Base-by-base conservation (phyloP, 345 rosid genomes). In the Linum usitatissimum region DNA sequence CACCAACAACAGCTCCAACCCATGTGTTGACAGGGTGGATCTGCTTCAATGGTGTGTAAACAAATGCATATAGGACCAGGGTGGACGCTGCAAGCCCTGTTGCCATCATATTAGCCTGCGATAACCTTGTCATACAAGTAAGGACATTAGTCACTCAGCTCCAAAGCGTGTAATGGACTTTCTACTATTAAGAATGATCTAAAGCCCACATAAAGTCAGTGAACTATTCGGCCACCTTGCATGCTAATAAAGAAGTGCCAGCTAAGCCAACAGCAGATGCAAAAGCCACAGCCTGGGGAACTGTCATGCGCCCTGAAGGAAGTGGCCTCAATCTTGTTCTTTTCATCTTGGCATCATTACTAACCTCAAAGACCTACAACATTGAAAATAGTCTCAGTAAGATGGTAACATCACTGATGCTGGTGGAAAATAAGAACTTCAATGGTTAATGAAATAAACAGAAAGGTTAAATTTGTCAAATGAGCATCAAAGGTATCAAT, bases 1-100 rank as follows among this genome's bases (percentile, higher is more conserved):
- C 99, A 64, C 97, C 99, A 62, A 93, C 97, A 78, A 93, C 78
- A 56, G 97, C 99, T 20, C 97, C 99, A 68, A 90, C 96, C 97
- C 97, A 93, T 30, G 99, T 90, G 75, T 93, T 90, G 64, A 84
- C 80, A 19, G 97, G 97, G 77, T 93, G 99, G 79, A 87, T 79
- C 78, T 93, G 97, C 87, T 93, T 93, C 87, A 93, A 77, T 34
- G 91, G 95, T 40, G 95, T 86, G 61, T 85, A 85, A 30, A 82
- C 82, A 76, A 87, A 90, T 7, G 95, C 91, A 39, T 79, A 87
- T 42, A 87, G 89, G 54, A 80, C 53, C 60, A 86, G 91, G 79
- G 83, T 84, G 36, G 91, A 88, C 71, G 86, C 88, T 61, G 87
- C 96, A 65, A 86, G 91, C 56, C 90, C 94, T 53, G 95, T 85